Evolutionary conservation across 176 grass and related monocot species (phyloP).

Genomic region (Phoenix roebelenii): DNA sequence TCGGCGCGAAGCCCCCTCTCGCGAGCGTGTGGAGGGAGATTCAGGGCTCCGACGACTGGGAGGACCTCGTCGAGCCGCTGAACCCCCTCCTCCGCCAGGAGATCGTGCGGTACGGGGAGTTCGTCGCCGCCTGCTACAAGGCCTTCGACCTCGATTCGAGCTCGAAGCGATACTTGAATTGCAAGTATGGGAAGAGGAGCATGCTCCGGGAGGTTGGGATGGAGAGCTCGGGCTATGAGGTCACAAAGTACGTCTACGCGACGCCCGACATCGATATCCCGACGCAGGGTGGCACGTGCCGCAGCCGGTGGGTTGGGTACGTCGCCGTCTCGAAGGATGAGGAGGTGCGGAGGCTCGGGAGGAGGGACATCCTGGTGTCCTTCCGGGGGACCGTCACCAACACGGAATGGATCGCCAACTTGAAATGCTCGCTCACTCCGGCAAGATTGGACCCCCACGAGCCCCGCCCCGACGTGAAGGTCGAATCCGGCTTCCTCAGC

Average conservation of each 20-base stretch:
- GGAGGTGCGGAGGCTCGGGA: not conserved
- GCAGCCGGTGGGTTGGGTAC: conserved; percentile 48
- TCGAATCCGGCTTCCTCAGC: conserved; percentile 4
- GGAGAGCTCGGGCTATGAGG: conserved; percentile 23
- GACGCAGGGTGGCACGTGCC: conserved; percentile 1
- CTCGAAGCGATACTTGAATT: conserved; percentile 34
- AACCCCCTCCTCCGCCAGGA: conserved; percentile 44
- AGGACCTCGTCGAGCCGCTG: conserved; percentile 30
- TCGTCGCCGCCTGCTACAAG: conserved; percentile 40
- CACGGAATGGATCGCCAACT: conserved; percentile 1
- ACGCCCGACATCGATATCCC: conserved; percentile 34
- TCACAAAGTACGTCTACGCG: conserved; percentile 59
- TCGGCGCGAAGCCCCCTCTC: not conserved
- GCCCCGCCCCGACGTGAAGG: not conserved
- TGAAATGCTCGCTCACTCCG: not conserved
- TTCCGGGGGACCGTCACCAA: conserved; percentile 2
- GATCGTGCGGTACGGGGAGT: conserved; percentile 46
- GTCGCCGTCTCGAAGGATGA: conserved; percentile 29
- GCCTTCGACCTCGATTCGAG: conserved; percentile 35
- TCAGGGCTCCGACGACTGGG: conserved; percentile 44
- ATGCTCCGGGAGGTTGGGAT: conserved; percentile 36
- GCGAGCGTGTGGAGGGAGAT: conserved; percentile 31
- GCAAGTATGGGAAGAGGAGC: conserved; percentile 26
- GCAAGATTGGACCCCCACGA: not conserved
- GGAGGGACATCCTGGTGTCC: not conserved